Conservation (phyloP, 1,284 basidiomycete genomes). For the Hymenochaete sp. region DNA sequence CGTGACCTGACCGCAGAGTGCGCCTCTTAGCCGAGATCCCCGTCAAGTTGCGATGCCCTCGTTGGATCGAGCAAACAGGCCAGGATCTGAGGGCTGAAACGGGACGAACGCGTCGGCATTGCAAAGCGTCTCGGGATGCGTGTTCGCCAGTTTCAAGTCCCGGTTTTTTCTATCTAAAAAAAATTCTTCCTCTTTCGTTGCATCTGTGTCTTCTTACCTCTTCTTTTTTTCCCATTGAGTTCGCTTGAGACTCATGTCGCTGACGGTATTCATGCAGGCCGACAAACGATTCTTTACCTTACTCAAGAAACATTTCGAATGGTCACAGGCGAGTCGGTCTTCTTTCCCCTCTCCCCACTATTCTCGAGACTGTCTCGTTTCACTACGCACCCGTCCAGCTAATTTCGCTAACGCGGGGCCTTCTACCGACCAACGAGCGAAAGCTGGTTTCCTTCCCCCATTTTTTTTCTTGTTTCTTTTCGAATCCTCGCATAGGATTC, state of each 20-base stretch:
- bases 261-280: conserved; percentile 41
- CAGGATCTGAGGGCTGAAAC: background rate
- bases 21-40: background rate
- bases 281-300: conserved; percentile 85
- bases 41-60: background rate
- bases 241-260: background rate
- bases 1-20: too few relatives aligned
- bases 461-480: background rate
- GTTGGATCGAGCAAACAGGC: background rate
- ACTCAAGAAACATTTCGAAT: conserved; percentile 77
- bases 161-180: background rate
- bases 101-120: background rate
- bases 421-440: too few relatives aligned
- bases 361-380: background rate
- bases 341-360: background rate
- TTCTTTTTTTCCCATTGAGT: background rate
- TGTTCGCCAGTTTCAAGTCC: background rate
- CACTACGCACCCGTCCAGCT: too few relatives aligned
- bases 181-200: background rate
- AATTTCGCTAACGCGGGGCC: too few relatives aligned
- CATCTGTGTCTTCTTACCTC: background rate
- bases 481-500: too few relatives aligned
- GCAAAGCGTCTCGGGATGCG: background rate
- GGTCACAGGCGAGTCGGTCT: conserved; percentile 47
- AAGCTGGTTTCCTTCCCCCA: too few relatives aligned